Evolutionary conservation across 2,329 filamentous ascomycete genomes (phyloP).

Genomic region (Paradendryphiella salina): DNA sequence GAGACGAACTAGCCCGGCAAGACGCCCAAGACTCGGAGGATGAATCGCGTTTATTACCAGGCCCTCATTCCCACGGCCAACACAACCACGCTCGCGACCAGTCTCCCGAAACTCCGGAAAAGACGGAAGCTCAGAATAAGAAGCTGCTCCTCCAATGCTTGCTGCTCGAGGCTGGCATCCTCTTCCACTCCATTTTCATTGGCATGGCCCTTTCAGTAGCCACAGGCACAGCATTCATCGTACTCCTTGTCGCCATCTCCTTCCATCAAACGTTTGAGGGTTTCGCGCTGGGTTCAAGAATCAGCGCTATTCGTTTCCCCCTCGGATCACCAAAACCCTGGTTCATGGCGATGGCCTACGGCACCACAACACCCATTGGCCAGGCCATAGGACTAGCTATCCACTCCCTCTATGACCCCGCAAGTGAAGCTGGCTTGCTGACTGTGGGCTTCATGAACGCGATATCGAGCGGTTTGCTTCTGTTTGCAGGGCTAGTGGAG

Average conservation of each 20-base stretch:
- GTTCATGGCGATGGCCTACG: constrained; percentile 67
- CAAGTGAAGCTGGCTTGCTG: constrained; percentile 52
- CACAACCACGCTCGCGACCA: constrained; percentile 13
- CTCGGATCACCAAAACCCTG: constrained; percentile 73
- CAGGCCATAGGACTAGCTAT: constrained; percentile 56
- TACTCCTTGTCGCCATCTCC: constrained; percentile 69
- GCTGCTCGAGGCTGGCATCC: constrained; percentile 74
- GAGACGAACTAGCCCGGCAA: constrained; percentile 42
- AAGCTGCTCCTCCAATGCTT: constrained; percentile 73
- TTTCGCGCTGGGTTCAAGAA: constrained; percentile 70
- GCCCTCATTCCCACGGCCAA: constrained; percentile 26
- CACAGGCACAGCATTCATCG: constrained; percentile 64
- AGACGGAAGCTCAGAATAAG: constrained; percentile 54
- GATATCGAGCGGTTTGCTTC: constrained; percentile 52
- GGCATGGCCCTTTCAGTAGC: constrained; percentile 73
- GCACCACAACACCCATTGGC: constrained; percentile 58
- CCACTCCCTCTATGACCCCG: constrained; percentile 57
- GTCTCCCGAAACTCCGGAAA: constrained; percentile 27
- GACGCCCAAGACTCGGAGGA: constrained; percentile 33
- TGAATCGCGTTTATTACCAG: constrained; percentile 39
- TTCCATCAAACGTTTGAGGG: constrained; percentile 74
- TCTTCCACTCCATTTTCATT: constrained; percentile 78
- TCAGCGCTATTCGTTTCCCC: constrained; percentile 71
- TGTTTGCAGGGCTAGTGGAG: constrained; percentile 57
- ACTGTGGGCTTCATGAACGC: constrained; percentile 58